Conservation (phyloP, 805 yeast species). For the Wickerhamiella hasegawae region DNA sequence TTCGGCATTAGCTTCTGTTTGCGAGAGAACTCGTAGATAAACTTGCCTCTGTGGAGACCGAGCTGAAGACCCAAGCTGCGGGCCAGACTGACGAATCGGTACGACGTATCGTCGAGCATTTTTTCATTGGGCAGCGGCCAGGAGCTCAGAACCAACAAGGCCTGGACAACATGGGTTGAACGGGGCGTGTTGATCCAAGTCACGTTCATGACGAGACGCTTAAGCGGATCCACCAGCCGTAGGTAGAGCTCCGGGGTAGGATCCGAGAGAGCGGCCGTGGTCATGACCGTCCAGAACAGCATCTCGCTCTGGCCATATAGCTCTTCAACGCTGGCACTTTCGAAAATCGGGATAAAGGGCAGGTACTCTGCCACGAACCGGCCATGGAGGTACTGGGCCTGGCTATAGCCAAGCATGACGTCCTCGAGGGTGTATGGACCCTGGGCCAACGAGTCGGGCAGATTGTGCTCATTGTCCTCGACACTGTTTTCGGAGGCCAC, state of each 20-base stretch:
- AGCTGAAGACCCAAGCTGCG: slow-evolving; percentile 69
- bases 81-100: slow-evolving; percentile 76
- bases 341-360: slow-evolving; percentile 67
- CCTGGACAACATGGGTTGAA: slow-evolving; percentile 86
- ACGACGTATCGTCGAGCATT: slow-evolving; percentile 81
- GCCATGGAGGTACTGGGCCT: slow-evolving; percentile 59
- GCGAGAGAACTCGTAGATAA: slow-evolving; percentile 77
- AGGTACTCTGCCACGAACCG: slow-evolving; percentile 49
- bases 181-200: slow-evolving; percentile 91
- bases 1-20: slow-evolving; percentile 79
- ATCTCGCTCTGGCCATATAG: slow-evolving; percentile 70
- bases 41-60: slow-evolving; percentile 83
- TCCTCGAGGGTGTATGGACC: slow-evolving; percentile 38
- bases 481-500: neutral
- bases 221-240: slow-evolving; percentile 58
- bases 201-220: slow-evolving; percentile 76
- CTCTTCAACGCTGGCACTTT: slow-evolving; percentile 54
- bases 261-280: slow-evolving; percentile 73
- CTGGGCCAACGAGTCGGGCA: slow-evolving; percentile 6
- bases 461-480: neutral
- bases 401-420: slow-evolving; percentile 45
- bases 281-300: slow-evolving; percentile 79
- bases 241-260: slow-evolving; percentile 74
- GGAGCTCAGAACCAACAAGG: slow-evolving; percentile 61
- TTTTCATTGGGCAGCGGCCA: slow-evolving; percentile 94